These are phyloP conservation scores for Pulveroboletus sp. DNA, from an alignment of 768 basidiomycete genomes.

Conservation along the genomic window DNA sequence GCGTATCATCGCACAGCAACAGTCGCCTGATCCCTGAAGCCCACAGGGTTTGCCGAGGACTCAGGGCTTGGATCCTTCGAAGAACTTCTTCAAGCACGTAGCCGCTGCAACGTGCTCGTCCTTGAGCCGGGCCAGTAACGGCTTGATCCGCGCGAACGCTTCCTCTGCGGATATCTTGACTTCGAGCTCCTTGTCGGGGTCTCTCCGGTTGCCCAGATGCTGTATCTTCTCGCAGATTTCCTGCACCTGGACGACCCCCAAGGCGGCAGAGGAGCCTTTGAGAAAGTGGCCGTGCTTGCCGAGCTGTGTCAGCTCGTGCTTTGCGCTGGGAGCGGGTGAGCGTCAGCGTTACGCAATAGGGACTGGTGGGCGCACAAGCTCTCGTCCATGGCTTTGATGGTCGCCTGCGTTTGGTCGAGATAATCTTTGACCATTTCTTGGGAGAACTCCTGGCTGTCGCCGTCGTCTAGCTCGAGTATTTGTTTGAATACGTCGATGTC, in stretches of 20 bases:
- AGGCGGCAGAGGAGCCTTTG: constrained; percentile 94
- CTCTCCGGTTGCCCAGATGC: constrained; percentile 60
- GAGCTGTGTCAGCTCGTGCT: constrained; percentile 60
- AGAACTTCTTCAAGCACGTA: constrained; percentile 53
- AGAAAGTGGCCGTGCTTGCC: constrained; percentile 87
- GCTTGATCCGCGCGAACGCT: constrained; percentile 55
- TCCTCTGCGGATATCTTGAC: constrained; percentile 44
- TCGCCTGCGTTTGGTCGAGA: constrained; percentile 72
- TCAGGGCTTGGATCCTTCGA: constrained; percentile 4
- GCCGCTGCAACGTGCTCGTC: constrained; percentile 68
- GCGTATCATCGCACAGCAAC: constrained; percentile 12
- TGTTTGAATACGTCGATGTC: constrained; percentile 81
- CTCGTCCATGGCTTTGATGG: constrained; percentile 74
- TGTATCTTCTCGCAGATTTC: constrained; percentile 88
- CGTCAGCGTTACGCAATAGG: constrained; percentile 8
- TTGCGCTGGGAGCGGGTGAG: constrained; percentile 37
- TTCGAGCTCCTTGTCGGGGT: constrained; percentile 52
- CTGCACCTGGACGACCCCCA: constrained; percentile 81
- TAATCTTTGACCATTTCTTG: constrained; percentile 74
- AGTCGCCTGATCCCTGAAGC: constrained; percentile 2
- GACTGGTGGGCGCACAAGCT: constrained; percentile 59
- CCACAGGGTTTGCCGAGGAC: not conserved
- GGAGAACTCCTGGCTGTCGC: constrained; percentile 73
- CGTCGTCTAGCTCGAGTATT: constrained; percentile 89
- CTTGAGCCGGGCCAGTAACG: constrained; percentile 55